Conservation (phyloP, 1,284 basidiomycete genomes). For the Athelia sp. region DNA sequence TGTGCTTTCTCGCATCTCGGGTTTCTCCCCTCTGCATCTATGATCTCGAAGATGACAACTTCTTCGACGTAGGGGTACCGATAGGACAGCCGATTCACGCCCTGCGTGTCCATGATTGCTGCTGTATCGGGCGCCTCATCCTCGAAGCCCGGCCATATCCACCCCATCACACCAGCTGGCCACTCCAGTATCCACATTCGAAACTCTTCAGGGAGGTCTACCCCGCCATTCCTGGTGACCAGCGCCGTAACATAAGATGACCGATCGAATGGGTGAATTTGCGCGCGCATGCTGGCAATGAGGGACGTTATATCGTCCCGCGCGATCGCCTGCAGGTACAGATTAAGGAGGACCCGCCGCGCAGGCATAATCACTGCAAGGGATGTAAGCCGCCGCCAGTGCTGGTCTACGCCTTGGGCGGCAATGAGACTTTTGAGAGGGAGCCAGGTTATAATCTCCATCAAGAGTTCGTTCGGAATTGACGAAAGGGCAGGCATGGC, state of each 20-base stretch:
- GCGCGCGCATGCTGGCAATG: constrained; percentile 8
- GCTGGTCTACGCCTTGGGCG: constrained; percentile 9
- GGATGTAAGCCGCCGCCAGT: constrained; percentile 12
- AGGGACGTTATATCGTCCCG: constrained; percentile 10
- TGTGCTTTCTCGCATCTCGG: too few species aligned
- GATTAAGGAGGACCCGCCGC: constrained; percentile 11
- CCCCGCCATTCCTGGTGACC: constrained; percentile 4
- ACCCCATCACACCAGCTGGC: constrained; percentile 15
- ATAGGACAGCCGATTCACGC: too few species aligned
- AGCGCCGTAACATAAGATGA: constrained; percentile 11
- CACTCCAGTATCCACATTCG: constrained; percentile 17
- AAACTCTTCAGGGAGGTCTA: constrained; percentile 14
- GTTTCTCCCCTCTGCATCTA: too few species aligned
- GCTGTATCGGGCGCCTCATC: too few species aligned
- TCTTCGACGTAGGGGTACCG: too few species aligned
- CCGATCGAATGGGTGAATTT: constrained; percentile 11
- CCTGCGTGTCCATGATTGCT: too few species aligned
- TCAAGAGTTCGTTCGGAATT: constrained; percentile 9
- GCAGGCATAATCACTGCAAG: constrained; percentile 10
- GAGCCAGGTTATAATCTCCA: constrained; percentile 13
- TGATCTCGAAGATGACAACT: too few species aligned
- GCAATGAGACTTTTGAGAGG: constrained; percentile 14
- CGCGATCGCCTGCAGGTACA: constrained; percentile 11
- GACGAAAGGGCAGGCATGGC: too few species aligned
- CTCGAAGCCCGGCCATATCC: constrained; percentile 15